phyloP scores from a whole-genome alignment of 2,329 filamentous ascomycete species.

The Aspergillus eucalypticola region DNA sequence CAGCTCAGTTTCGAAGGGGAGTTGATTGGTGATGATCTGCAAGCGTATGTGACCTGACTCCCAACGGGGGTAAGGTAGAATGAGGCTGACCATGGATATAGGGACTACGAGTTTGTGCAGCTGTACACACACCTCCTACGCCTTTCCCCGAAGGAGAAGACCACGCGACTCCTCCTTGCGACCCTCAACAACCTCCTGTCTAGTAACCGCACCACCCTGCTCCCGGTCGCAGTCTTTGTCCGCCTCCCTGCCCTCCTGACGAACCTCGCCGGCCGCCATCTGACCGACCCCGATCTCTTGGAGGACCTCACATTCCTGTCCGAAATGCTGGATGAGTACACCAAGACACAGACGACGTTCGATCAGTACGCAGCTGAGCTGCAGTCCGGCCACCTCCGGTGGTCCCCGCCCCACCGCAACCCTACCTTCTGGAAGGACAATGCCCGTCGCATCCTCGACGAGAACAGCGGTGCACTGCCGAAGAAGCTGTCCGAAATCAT shows the following conservation, averaged over 20 bases:
- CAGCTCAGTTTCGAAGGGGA: slow-evolving; percentile 87
- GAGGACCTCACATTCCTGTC: slow-evolving; percentile 52
- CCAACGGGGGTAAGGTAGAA: neutral
- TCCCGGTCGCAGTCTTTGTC: slow-evolving; percentile 83
- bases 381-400: slow-evolving; percentile 80
- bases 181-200: slow-evolving; percentile 86
- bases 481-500: slow-evolving; percentile 85
- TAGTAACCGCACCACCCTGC: slow-evolving; percentile 65
- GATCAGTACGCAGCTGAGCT: slow-evolving; percentile 77
- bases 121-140: slow-evolving; percentile 91
- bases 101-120: slow-evolving; percentile 88
- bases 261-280: slow-evolving; percentile 56
- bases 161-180: slow-evolving; percentile 83
- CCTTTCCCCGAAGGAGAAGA: slow-evolving; percentile 96
- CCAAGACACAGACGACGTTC: slow-evolving; percentile 66
- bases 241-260: slow-evolving; percentile 68
- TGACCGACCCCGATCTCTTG: slow-evolving; percentile 51
- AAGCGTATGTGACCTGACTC: slow-evolving; percentile 46
- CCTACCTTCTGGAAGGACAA: slow-evolving; percentile 90
- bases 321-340: slow-evolving; percentile 82
- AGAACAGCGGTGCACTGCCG: slow-evolving; percentile 75
- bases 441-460: slow-evolving; percentile 80
- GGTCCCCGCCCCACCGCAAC: slow-evolving; percentile 88
- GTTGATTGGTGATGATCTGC: slow-evolving; percentile 73
- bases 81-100: slow-evolving; percentile 38